phyloP scores from a whole-genome alignment of 2,329 filamentous ascomycete genomes.

The Stachybotrys chartarum region DNA sequence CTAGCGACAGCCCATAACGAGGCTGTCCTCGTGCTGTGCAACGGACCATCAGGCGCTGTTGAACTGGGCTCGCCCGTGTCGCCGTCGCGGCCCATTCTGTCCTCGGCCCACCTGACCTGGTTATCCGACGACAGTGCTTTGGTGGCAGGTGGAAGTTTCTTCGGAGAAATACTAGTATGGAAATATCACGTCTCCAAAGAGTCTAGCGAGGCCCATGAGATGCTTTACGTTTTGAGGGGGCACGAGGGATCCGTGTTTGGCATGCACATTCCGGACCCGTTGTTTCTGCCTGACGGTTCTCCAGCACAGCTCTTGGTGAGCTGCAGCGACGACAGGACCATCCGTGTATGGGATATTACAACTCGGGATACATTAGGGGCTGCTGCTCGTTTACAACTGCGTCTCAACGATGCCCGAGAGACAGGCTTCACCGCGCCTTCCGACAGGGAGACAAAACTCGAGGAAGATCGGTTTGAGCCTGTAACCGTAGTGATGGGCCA shows the following conservation, averaged over 20 bases:
- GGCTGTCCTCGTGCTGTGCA: conserved; percentile 44
- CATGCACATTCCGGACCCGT: conserved; percentile 63
- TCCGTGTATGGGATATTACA: conserved; percentile 81
- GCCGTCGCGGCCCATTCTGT: conserved; percentile 77
- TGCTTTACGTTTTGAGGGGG: conserved; percentile 49
- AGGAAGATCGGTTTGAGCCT: conserved; percentile 24
- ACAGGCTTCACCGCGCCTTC: conserved; percentile 52
- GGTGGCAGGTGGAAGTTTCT: conserved; percentile 83
- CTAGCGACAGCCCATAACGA: conserved; percentile 86
- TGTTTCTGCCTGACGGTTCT: conserved; percentile 29
- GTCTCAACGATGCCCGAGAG: conserved; percentile 35
- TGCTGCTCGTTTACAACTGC: conserved; percentile 3
- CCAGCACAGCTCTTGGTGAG: conserved; percentile 66
- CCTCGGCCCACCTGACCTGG: conserved; percentile 71
- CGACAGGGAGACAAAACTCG: conserved; percentile 13
- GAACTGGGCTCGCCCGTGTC: conserved; percentile 46
- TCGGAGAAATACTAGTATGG: conserved; percentile 92
- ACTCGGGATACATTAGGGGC: conserved; percentile 24
- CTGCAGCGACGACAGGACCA: conserved; percentile 90
- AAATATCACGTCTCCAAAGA: conserved; percentile 44
- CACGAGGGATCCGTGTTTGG: conserved; percentile 95
- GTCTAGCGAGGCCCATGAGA: conserved; percentile 22
- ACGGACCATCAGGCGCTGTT: conserved; percentile 20
- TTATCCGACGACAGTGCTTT: conserved; percentile 52
- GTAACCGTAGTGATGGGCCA: conserved; percentile 79